Evolutionary conservation across 148 eudicot genomes (phyloP), one percentile per base, ranked within the genome.

Genomic region (Cornus kousa): DNA sequence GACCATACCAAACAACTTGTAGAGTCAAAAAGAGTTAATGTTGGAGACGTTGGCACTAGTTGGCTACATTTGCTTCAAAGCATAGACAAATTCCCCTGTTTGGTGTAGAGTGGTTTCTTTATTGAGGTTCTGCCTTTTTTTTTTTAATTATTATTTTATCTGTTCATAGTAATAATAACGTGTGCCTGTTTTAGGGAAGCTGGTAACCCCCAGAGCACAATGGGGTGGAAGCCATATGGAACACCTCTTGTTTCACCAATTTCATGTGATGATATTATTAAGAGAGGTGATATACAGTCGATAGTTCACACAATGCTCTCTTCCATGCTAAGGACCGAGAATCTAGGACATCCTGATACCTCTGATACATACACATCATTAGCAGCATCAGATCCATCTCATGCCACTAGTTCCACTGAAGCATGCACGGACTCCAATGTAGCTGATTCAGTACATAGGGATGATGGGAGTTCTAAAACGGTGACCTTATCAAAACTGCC

Each of bases 151-250:
- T 72, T 59, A 20, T 72, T 59, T 14, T 82, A 60, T 71, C 53
- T 59, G 33, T 67, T 60, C 75, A 71, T 33, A 76, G 39, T 77
- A 14, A 57, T 17, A 20, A 37, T 67, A 28, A 39, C 64, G 17
- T 80, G 14, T 72, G 32, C 33, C 22, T 59, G 62, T 72, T 81
- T 14, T 75, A 96, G 98, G 88, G 89, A 88, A 75, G 71, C 90
- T 77, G 88, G 83, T 69, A 85, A 74, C 83, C 70, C 82, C 74
- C 89, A 90, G 77, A 81, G 83, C 74, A 83, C 85, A 66, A 78
- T 80, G 48, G 91, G 87, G 55, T 93, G 95, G 97, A 93, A 91
- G 83, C 95, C 95, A 16, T 96, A 89, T 87, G 99, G 99, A 81
- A 90, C 95, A 55, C 99, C 99, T 60, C 89, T 96, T 53, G 95